phyloP scores from a whole-genome alignment of 495 filamentous ascomycete genomes.

The Parathielavia appendiculata region DNA sequence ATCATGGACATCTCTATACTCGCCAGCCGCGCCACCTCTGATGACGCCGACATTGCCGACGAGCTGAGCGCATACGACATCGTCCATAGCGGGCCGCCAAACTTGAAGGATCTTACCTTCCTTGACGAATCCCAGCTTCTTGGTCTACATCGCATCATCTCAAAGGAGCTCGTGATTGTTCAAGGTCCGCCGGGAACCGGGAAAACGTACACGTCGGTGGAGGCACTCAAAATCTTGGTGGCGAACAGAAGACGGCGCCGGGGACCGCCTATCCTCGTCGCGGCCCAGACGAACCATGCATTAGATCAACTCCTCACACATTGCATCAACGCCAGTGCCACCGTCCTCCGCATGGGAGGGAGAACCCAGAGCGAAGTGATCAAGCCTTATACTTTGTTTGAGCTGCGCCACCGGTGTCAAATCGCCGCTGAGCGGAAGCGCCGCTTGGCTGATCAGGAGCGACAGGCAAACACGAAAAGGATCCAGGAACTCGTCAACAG shows the following conservation, averaged over 20 bases:
- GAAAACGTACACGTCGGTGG: slow-evolving; percentile 73
- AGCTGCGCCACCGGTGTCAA: slow-evolving; percentile 43
- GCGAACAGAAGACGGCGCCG: slow-evolving; percentile 35
- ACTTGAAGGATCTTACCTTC: slow-evolving; percentile 36
- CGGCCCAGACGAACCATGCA: slow-evolving; percentile 91
- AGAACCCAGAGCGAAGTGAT: slow-evolving; percentile 62
- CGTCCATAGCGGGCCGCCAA: slow-evolving; percentile 12
- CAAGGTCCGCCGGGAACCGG: slow-evolving; percentile 93
- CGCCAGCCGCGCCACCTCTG: slow-evolving; percentile 14
- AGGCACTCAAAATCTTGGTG: slow-evolving; percentile 65
- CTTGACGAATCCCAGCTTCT: slow-evolving; percentile 66
- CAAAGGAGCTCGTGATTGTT: slow-evolving; percentile 68
- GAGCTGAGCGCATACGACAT: slow-evolving; percentile 18
- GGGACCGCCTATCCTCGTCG: slow-evolving; percentile 55
- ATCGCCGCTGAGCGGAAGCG: slow-evolving; percentile 20
- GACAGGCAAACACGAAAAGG: slow-evolving; percentile 25
- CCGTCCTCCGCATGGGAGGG: slow-evolving; percentile 75
- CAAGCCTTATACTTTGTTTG: slow-evolving; percentile 59
- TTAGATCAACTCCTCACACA: slow-evolving; percentile 76
- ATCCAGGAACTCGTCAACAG: slow-evolving; percentile 43
- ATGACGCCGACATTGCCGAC: background rate
- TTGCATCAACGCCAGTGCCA: slow-evolving; percentile 57
- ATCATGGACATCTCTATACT: slow-evolving; percentile 35
- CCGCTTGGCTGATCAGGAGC: slow-evolving; percentile 23
- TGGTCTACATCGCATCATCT: slow-evolving; percentile 65